Base-by-base conservation (phyloP, 2,329 filamentous ascomycete genomes). In the Aureobasidium namibiae region DNA sequence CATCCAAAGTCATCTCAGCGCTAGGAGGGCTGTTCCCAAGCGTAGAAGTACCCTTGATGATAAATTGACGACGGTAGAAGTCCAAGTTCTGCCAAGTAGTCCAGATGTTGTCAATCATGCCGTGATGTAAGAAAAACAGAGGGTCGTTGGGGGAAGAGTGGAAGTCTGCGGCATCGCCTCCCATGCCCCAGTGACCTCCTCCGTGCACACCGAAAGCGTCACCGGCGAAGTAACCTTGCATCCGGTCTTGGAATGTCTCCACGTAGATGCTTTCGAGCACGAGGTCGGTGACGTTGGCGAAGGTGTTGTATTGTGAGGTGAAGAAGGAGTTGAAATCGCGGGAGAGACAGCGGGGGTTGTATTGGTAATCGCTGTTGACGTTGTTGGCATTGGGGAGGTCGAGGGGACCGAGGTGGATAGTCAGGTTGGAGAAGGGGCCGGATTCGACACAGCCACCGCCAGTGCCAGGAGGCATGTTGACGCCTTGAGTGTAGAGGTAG, bases 391-490 rank as follows among this genome's bases (percentile, higher is more conserved):
- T 67, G 10, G 67, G 67, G 2, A 36, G 14, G 46, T 65, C 64
- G 18, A 71, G 61, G 5, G 69, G 68, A 4, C 69, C 69, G 29
- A 71, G 65, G 50, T 70, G 66, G 61, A 70, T 62, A n/a, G 63
- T 65, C 58, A 64, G 67, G 62, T 81, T 72, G 64, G 72, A 75
- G 69, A 83, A 82, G 0, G 80, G 80, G 0, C 81, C 81, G 31
- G 70, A 73, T 14, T 67, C 72, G 2, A 85, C 72, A 65, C 81
- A 84, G 1, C 82, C 82, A 39, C 82, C 81, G 14, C 82, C 82
- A 0, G 74, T 73, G n/a, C 79, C 82, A 0, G 76, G 75, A 0
- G 77, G 78, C 10, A 79, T 67, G 21, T 64, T 71, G 61, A 76
- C 56, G 48, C 66, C 45, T 61, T 66, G 61, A 23, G 53, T 29